phyloP scores from a whole-genome alignment of 2,329 filamentous ascomycete species.

The Rhinocladiella similis region DNA sequence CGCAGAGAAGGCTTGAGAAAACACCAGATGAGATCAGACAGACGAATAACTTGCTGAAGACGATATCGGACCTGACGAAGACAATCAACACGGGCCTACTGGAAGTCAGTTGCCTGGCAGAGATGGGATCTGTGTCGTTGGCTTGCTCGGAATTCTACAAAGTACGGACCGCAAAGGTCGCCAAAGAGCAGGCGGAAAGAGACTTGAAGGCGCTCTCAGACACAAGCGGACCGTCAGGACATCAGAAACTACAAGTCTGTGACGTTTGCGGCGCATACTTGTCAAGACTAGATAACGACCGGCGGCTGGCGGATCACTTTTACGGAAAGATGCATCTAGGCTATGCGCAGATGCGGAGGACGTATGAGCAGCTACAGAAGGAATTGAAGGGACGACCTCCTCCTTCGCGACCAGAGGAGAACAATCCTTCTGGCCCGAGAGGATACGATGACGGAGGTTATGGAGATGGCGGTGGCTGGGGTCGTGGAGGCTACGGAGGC shows the following conservation, averaged over 20 bases:
- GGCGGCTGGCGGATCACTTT: slow-evolving; percentile 92
- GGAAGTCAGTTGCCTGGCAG: slow-evolving; percentile 82
- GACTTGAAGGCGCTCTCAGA: slow-evolving; percentile 90
- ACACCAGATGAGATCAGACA: slow-evolving; percentile 88
- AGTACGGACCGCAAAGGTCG: slow-evolving; percentile 74
- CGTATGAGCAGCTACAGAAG: slow-evolving; percentile 80
- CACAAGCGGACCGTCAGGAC: slow-evolving; percentile 86
- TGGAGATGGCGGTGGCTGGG: slow-evolving; percentile 53
- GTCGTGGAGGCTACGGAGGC: slow-evolving; percentile 49
- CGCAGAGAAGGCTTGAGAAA: slow-evolving; percentile 90
- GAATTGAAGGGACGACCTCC: slow-evolving; percentile 75
- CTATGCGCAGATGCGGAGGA: slow-evolving; percentile 97
- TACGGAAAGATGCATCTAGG: slow-evolving; percentile 99
- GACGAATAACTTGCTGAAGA: slow-evolving; percentile 84
- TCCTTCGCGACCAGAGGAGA: slow-evolving; percentile 50
- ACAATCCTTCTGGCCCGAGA: slow-evolving; percentile 38
- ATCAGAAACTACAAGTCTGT: slow-evolving; percentile 98
- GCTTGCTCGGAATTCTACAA: slow-evolving; percentile 88
- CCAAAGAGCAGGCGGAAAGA: slow-evolving; percentile 79
- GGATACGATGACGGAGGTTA: slow-evolving; percentile 52
- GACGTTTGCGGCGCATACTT: slow-evolving; percentile 97
- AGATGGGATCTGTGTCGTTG: slow-evolving; percentile 74
- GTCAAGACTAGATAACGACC: slow-evolving; percentile 87
- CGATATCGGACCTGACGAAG: slow-evolving; percentile 76
- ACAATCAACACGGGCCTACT: slow-evolving; percentile 80